Evolutionary conservation across 2,329 filamentous ascomycete genomes (phyloP), one percentile per base, ranked within the genome.

Genomic region (Trichoderma citrinoviride): DNA sequence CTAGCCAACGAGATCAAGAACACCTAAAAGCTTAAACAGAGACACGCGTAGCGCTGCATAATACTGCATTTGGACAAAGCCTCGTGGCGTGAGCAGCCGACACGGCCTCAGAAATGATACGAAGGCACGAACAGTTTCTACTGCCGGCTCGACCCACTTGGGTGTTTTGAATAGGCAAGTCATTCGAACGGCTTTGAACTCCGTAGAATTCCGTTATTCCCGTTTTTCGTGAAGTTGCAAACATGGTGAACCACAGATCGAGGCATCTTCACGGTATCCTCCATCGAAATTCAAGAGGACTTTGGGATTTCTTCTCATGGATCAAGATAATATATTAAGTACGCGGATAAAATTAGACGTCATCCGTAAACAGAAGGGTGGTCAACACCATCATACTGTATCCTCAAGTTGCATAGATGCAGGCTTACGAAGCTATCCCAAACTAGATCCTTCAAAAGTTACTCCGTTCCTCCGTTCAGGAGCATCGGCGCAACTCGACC

Each of bases 381-480:
- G n/a, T 12, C 12, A 3, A 19, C 15, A 6, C 33, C 29, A 5
- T 52, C 49, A 29, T 17, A 19, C 15, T 43, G 15, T 25, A 33
- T 14, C 19, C 25, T 33, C 25, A 19, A n/a, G 25, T 27, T 52
- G 49, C 25, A 29, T 19, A 52, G 10, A 12, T 37, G 33, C 33
- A 37, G 14, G 17, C 25, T 52, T 19, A 33, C 10, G 49, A 52
- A 29, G 27, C 49, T 33, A 52, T n/a, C 5, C 33, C 25, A 25
- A 29, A 29, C 47, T 52, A 5, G 47, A 52, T 25, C 49, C 29
- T 19, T n/a, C 33, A n/a, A 21, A 21, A 61, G 58, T 61, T 61
- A 41, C 47, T 53, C 58, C 58, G 58, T 44, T n/a, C 12, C 47
- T 52, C 58, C 58, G 58, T 17, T 61, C 47, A 61, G 58, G 58